Percentiles rank a stretch among this genome's conserved stretches.
Conservation (phyloP, 768 basidiomycete species). For the Suillus americanus region DNA sequence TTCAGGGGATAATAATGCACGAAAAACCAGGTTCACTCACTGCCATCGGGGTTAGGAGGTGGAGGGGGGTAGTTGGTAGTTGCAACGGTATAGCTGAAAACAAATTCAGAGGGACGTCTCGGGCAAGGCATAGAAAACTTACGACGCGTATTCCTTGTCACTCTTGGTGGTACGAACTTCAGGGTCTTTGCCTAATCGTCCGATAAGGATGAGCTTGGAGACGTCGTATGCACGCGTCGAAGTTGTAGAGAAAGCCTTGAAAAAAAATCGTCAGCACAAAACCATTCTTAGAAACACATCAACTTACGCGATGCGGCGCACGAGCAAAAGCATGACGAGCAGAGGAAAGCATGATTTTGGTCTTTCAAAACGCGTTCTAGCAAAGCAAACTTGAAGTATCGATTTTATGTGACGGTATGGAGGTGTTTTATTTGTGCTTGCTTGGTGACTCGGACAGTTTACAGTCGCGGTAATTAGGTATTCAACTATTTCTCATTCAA, state of each 20-base stretch:
- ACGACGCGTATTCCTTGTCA: conserved; percentile 80
- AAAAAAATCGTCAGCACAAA: not conserved
- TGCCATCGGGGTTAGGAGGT: conserved; percentile 58
- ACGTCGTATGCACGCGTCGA: conserved; percentile 57
- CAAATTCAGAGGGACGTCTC: not conserved
- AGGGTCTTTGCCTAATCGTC: conserved; percentile 69
- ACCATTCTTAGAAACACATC: not conserved
- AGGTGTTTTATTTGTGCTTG: conserved; percentile 11
- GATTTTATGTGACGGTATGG: not conserved
- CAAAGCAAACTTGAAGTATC: not conserved
- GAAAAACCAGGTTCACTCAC: conserved; percentile 36
- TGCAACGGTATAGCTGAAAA: conserved; percentile 70
- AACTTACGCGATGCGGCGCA: conserved; percentile 48
- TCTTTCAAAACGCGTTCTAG: not conserved
- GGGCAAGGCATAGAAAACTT: conserved; percentile 26
- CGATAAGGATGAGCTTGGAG: conserved; percentile 76
- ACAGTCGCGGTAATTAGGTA: not conserved
- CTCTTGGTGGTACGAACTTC: conserved; percentile 66
- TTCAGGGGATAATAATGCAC: conserved; percentile 1
- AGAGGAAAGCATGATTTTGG: conserved; percentile 47
- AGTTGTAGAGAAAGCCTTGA: conserved; percentile 66
- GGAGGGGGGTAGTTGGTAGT: conserved; percentile 64
- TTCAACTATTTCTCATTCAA: not conserved
- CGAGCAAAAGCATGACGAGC: conserved; percentile 46
- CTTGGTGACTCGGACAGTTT: conserved; percentile 12